Base-by-base conservation (phyloP, 176 grass and related monocot genomes). In the barley (Hordeum vulgare) region DNA sequence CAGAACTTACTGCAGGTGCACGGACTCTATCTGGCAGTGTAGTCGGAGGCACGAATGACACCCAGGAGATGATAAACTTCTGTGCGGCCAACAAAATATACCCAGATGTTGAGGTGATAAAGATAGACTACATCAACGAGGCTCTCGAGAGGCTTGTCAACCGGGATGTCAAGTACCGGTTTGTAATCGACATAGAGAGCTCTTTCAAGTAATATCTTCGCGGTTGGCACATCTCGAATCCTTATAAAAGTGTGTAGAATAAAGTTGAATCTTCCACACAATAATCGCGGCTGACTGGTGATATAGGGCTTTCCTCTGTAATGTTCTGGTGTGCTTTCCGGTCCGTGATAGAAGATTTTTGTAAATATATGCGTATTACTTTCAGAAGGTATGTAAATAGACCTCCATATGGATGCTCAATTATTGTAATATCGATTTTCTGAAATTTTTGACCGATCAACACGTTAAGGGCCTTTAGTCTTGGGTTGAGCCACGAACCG, bases 101-200 rank as follows among this genome's bases (percentile, higher is more conserved):
- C 24, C 91, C 94, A 24, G 75, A 94, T 21, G 77, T 97, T 4
- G 91, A 97, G 60, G 36, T 97, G 14, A 90, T 94, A 61, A 90
- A 94, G 54, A 97, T 97, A 41, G 84, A 97, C 39, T 91, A 97
- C 76, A 84, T 94, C 77, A 94, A 94, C 24, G 85, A 97, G 76
- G 91, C 91, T 75, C 89, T 94, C 5, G 66, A 78, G 17, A 94
- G 94, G 85, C 78, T 97, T 40, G 77, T 79, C 11, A 88, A 91
- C 49, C 83, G 61, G 26, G 94, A 92, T 77, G 90, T 93, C 27
- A 91, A 59, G 37, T 96, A 91, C 37, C 94, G 94, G 26, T 96
- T 96, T 60, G 88, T 93, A 5, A 88, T 96, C 3, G 90, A 96
- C 68, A 85, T 85, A 8, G 94, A 86, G 35, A 85, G 77, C 40